Percentiles rank a stretch among this genome's conserved stretches.
Evolutionary conservation across 306 rosid genomes (phyloP).

Genomic region (Quercus ilex): DNA sequence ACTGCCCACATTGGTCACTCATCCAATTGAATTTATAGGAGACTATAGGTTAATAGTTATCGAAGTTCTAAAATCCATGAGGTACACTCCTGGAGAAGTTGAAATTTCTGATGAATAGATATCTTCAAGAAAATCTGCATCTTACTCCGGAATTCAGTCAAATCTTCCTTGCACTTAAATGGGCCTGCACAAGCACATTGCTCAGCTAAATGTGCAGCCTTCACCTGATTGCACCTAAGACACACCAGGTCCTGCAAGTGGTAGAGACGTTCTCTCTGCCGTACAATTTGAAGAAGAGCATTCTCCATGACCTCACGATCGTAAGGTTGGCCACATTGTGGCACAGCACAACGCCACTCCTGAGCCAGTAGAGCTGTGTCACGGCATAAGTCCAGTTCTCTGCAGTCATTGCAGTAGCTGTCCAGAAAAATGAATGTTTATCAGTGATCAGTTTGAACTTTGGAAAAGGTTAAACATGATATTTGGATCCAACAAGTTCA

Average conservation of each 20-base stretch:
- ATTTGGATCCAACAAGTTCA: background rate
- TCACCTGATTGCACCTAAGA: slow-evolving; percentile 61
- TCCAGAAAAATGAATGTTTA: background rate
- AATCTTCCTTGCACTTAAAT: slow-evolving; percentile 66
- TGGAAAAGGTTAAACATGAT: slow-evolving; percentile 1
- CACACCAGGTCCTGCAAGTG: slow-evolving; percentile 85
- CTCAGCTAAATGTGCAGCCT: slow-evolving; percentile 85
- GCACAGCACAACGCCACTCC: slow-evolving; percentile 85
- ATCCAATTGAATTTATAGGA: background rate
- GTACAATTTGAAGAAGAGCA: slow-evolving; percentile 65
- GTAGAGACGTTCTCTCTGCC: slow-evolving; percentile 81
- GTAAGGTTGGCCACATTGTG: slow-evolving; percentile 91
- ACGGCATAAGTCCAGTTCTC: slow-evolving; percentile 84
- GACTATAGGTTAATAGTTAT: background rate
- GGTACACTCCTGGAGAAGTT: slow-evolving; percentile 72
- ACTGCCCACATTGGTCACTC: background rate
- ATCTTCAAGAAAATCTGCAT: slow-evolving; percentile 64
- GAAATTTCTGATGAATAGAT: slow-evolving; percentile 76
- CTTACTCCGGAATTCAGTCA: slow-evolving; percentile 39
- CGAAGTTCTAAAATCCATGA: slow-evolving; percentile 70
- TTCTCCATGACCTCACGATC: slow-evolving; percentile 79
- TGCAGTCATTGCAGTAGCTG: slow-evolving; percentile 90
- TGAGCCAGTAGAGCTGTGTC: slow-evolving; percentile 56
- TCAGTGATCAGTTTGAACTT: background rate
- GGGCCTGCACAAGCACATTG: slow-evolving; percentile 84